These are phyloP conservation scores for Penicillium flavigenum DNA, from an alignment of 495 filamentous ascomycete genomes.

Conservation along the genomic window DNA sequence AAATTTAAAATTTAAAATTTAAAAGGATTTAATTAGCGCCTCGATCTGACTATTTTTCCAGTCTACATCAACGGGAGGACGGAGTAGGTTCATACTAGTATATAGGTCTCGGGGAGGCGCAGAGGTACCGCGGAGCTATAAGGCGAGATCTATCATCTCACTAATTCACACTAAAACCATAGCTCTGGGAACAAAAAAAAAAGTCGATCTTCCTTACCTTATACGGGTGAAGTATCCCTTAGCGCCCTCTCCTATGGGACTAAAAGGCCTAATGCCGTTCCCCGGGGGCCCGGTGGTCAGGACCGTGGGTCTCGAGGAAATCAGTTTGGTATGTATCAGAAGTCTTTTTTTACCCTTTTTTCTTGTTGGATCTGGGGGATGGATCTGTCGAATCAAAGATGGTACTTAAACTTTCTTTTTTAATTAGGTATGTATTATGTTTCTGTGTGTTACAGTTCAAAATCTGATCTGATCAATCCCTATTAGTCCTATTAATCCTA, in stretches of 20 bases:
- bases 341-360: neutral
- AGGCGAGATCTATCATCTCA: slow-evolving; percentile 49
- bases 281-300: slow-evolving; percentile 42
- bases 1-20: too few species aligned
- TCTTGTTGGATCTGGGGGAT: slow-evolving; percentile 20
- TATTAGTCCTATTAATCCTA: too few species aligned
- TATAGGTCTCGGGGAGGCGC: slow-evolving; percentile 20
- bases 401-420: neutral
- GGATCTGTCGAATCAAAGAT: slow-evolving; percentile 22
- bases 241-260: slow-evolving; percentile 32
- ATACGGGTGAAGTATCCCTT: slow-evolving; percentile 24
- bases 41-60: neutral
- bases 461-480: too few species aligned
- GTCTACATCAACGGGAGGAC: too few species aligned
- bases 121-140: slow-evolving; percentile 18
- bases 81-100: too few species aligned
- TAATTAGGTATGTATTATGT: neutral
- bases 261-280: slow-evolving; percentile 35
- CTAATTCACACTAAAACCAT: slow-evolving; percentile 45
- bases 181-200: slow-evolving; percentile 29
- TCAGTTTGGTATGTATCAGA: slow-evolving; percentile 15
- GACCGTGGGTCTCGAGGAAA: slow-evolving; percentile 31
- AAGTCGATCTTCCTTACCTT: slow-evolving; percentile 41
- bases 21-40: neutral
- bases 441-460: slow-evolving; percentile 2